Base-by-base conservation (phyloP, 208 protist genomes). In the Wallacemonas sp. region DNA sequence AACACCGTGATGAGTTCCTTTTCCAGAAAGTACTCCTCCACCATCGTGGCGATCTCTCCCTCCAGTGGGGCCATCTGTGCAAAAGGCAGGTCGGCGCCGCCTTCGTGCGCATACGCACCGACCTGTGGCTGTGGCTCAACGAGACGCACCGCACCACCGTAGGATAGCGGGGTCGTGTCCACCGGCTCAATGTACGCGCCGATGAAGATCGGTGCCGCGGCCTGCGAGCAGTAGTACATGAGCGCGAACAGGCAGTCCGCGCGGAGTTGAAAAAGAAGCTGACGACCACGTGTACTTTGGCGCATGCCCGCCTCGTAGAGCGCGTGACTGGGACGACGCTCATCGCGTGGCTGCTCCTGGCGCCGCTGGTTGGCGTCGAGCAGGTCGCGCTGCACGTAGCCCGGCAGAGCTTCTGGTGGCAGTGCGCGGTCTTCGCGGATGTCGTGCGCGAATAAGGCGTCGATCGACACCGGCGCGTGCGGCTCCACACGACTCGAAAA, bases 231-330 rank as follows among this genome's bases (percentile, higher is more conserved):
- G 69, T 83, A 83, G 78, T 66, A 75, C 8, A 75, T 66, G 42
- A 83, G 61, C 27, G 73, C 73, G 19, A 33, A 59, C 41, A 83
- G 42, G 62, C 65, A 68, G 53, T 76, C 73, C n/a, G 68, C 68
- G 13, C 69, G 71, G 0, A 79, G 50, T 9, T 68, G 78, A 34
- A 83, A 71, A 1, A 83, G 68, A 30, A 83, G 68, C 39, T 54
- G 62, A 32, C 78, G 78, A 27, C 78, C 78, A 26, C 78, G 78
- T 10, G 66, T 76, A 26, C 63, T 79, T 13, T 63, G 39, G 30
- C 75, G 52, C 68, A 78, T 79, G 48, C 78, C 71, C 22, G 66
- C 71, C 41, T 83, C 73, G 48, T 76, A 77, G 37, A 83, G 38
- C 9, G 78, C 76, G 34, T 57, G 38, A 10, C 73, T 79, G 13